Evolutionary conservation across 2,329 filamentous ascomycete genomes (phyloP).

Genomic region (Colletotrichum tanaceti): DNA sequence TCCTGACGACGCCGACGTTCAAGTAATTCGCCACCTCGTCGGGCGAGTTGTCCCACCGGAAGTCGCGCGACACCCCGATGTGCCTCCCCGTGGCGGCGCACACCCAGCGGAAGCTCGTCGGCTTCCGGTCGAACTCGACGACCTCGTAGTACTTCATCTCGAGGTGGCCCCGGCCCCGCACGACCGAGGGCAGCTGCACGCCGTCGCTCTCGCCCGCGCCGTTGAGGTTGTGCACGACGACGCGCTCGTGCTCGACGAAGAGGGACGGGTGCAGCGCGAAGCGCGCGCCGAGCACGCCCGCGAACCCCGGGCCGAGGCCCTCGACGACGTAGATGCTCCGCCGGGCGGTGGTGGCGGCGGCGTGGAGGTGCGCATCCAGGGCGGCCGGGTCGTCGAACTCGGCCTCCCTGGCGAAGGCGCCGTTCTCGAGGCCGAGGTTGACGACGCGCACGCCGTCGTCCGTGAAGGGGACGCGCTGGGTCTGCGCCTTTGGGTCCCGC

Average conservation of each 20-base stretch:
- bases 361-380: slow-evolving; percentile 21
- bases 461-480: slow-evolving; percentile 40
- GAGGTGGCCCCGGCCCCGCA: slow-evolving; percentile 38
- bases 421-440: slow-evolving; percentile 37
- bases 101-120: slow-evolving; percentile 42
- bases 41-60: slow-evolving; percentile 30
- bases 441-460: slow-evolving; percentile 38
- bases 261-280: slow-evolving; percentile 44
- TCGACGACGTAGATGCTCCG: slow-evolving; percentile 44
- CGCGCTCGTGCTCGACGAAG: slow-evolving; percentile 45
- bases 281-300: slow-evolving; percentile 40
- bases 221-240: slow-evolving; percentile 43
- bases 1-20: slow-evolving; percentile 42
- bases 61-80: slow-evolving; percentile 42
- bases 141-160: slow-evolving; percentile 44
- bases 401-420: slow-evolving; percentile 26
- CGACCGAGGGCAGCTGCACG: slow-evolving; percentile 42
- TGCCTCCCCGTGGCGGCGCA: slow-evolving; percentile 44
- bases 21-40: slow-evolving; percentile 40
- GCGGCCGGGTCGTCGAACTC: slow-evolving; percentile 31
- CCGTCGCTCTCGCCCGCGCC: slow-evolving; percentile 43
- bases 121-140: slow-evolving; percentile 41
- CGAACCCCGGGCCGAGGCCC: slow-evolving; percentile 42
- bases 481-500: slow-evolving; percentile 43
- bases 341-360: slow-evolving; percentile 1